A percentile compares a stretch with the other conserved stretches of the same genome.
These are phyloP conservation scores for Epichloe typhina DNA, from an alignment of 2,329 filamentous ascomycete species.

Conservation along the genomic window DNA sequence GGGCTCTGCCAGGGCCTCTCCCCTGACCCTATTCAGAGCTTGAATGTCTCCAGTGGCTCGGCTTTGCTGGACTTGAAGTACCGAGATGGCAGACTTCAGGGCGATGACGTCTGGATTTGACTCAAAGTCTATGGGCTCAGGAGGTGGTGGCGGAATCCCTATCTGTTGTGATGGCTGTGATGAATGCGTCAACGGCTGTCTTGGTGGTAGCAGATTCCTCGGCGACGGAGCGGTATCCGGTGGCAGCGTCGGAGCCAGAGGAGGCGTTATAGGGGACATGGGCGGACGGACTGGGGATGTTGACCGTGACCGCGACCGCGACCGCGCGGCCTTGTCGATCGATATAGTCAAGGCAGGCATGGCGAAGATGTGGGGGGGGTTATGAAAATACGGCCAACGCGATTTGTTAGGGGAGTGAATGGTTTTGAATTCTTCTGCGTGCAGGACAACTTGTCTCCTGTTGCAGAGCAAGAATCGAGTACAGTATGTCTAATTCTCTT, in stretches of 20 bases:
- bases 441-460: too few relatives aligned
- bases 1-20: conserved; percentile 57
- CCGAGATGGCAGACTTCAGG: conserved; percentile 69
- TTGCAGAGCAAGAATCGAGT: too few relatives aligned
- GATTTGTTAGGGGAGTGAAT: neutral
- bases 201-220: conserved; percentile 12
- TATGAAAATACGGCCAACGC: neutral
- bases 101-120: conserved; percentile 78
- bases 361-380: neutral
- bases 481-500: too few relatives aligned
- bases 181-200: conserved; percentile 30
- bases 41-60: conserved; percentile 66
- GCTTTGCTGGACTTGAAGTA: conserved; percentile 74
- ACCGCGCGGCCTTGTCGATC: conserved; percentile 14
- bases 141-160: conserved; percentile 32
- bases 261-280: conserved; percentile 43
- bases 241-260: conserved; percentile 25
- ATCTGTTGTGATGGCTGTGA: conserved; percentile 25
- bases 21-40: conserved; percentile 54
- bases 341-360: conserved; percentile 22
- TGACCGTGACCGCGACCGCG: conserved; percentile 16
- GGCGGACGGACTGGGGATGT: conserved; percentile 35
- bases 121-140: conserved; percentile 42
- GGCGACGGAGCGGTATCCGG: conserved; percentile 9
- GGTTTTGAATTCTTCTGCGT: neutral